A percentile compares a stretch with the other conserved stretches of the same genome.
These are phyloP conservation scores for Choanephora cucurbitarum DNA, from an alignment of 371 early-diverging fungal species.

Conservation along the genomic window DNA sequence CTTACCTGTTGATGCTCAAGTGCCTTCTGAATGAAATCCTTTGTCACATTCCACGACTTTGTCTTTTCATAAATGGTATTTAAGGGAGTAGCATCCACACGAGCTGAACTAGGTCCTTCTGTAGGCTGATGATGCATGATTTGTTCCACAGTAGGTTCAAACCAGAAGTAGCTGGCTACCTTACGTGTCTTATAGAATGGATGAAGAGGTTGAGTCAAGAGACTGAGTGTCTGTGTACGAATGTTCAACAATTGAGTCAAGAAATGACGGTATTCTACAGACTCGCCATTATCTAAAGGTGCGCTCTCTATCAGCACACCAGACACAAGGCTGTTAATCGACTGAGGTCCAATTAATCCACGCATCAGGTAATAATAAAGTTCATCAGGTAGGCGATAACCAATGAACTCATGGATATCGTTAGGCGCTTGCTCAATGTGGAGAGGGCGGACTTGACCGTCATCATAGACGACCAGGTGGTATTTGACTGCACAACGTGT, in stretches of 20 bases:
- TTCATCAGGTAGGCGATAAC: slow-evolving; percentile 76
- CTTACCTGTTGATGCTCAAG: slow-evolving; percentile 36
- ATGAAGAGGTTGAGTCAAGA: slow-evolving; percentile 66
- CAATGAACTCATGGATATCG: slow-evolving; percentile 85
- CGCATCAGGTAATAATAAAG: slow-evolving; percentile 74
- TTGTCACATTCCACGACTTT: slow-evolving; percentile 46
- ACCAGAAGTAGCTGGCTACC: slow-evolving; percentile 68
- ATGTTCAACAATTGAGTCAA: slow-evolving; percentile 59
- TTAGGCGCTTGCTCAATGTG: slow-evolving; percentile 68
- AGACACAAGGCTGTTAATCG: slow-evolving; percentile 66
- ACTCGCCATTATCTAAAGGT: slow-evolving; percentile 83
- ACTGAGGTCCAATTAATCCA: slow-evolving; percentile 72
- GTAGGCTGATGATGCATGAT: slow-evolving; percentile 45
- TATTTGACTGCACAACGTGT: slow-evolving; percentile 73
- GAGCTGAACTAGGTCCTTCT: slow-evolving; percentile 19
- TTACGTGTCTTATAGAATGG: slow-evolving; percentile 68
- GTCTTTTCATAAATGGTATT: slow-evolving; percentile 54
- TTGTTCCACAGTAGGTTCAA: slow-evolving; percentile 59
- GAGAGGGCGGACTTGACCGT: slow-evolving; percentile 73
- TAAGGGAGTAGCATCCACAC: slow-evolving; percentile 41
- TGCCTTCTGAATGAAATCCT: slow-evolving; percentile 36
- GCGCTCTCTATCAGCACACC: slow-evolving; percentile 73
- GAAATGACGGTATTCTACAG: slow-evolving; percentile 72
- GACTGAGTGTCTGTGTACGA: slow-evolving; percentile 61
- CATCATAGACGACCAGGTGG: slow-evolving; percentile 69